Percentiles rank a stretch among this genome's conserved stretches.
phyloP scores from a whole-genome alignment of 1,139 yeast species.

The Fermentozyma sake region DNA sequence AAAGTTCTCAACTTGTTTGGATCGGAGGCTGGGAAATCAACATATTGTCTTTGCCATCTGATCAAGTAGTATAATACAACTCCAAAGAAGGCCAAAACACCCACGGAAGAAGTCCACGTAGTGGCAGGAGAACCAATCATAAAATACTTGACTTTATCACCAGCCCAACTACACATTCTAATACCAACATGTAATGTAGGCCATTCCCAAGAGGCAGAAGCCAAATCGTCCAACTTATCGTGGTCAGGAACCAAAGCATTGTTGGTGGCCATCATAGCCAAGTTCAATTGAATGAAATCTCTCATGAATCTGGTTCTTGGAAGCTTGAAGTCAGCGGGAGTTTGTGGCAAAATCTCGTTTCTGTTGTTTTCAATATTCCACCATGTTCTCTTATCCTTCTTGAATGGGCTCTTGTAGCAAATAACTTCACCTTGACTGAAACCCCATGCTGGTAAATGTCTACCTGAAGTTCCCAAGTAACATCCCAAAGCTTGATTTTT shows the following conservation, averaged over 20 bases:
- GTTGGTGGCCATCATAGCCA: constrained; percentile 99
- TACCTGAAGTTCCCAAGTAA: constrained; percentile 82
- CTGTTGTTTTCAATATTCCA: constrained; percentile 92
- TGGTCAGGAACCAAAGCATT: constrained; percentile 91
- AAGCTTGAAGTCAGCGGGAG: constrained; percentile 66
- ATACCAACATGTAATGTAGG: constrained; percentile 89
- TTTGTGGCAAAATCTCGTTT: constrained; percentile 69
- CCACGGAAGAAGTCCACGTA: constrained; percentile 85
- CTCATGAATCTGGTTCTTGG: constrained; percentile 83
- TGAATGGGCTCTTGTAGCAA: constrained; percentile 72
- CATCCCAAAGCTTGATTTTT: constrained; percentile 66
- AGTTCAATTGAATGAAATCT: constrained; percentile 87
- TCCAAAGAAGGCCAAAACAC: constrained; percentile 58
- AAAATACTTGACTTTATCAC: constrained; percentile 74
- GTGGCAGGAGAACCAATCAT: constrained; percentile 91
- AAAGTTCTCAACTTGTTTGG: constrained; percentile 31
- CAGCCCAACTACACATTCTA: constrained; percentile 94
- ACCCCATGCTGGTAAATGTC: constrained; percentile 91
- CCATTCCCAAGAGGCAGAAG: constrained; percentile 98
- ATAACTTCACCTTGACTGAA: constrained; percentile 96
- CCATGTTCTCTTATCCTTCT: constrained; percentile 92
- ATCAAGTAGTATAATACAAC: constrained; percentile 56
- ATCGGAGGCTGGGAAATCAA: constrained; percentile 51
- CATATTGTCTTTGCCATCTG: constrained; percentile 92
- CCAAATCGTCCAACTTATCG: constrained; percentile 88